A percentile compares a stretch with the other conserved stretches of the same genome.
These are phyloP conservation scores for Aureobasidium vineae DNA, from an alignment of 2,329 filamentous ascomycete genomes.

Conservation along the genomic window DNA sequence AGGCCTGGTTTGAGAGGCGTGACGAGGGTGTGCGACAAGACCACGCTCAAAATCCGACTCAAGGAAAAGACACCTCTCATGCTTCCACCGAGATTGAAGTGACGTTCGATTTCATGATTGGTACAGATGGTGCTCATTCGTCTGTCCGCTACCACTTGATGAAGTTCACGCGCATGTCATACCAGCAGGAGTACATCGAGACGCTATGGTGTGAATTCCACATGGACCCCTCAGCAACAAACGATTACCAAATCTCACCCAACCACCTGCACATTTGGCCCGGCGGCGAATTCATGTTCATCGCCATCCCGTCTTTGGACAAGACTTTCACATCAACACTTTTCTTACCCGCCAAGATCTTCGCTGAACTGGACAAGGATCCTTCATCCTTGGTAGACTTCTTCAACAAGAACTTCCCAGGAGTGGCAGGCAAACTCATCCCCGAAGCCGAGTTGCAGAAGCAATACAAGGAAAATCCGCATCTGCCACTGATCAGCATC, in stretches of 20 bases:
- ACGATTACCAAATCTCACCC: constrained; percentile 75
- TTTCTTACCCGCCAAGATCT: constrained; percentile 74
- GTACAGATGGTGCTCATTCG: constrained; percentile 93
- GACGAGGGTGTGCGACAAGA: constrained; percentile 33
- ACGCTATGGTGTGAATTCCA: constrained; percentile 97
- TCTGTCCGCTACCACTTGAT: constrained; percentile 89
- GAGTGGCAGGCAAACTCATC: constrained; percentile 70
- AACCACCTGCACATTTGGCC: constrained; percentile 99
- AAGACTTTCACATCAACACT: constrained; percentile 94
- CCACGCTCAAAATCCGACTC: constrained; percentile 30
- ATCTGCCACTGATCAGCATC: constrained; percentile 88
- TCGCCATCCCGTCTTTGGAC: constrained; percentile 86
- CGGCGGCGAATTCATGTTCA: constrained; percentile 93
- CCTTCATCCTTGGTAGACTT: constrained; percentile 63
- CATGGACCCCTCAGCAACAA: constrained; percentile 52
- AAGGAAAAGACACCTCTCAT: constrained; percentile 19
- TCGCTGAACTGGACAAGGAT: constrained; percentile 63
- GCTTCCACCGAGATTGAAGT: constrained; percentile 67
- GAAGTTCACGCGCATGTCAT: constrained; percentile 90
- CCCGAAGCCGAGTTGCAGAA: constrained; percentile 63
- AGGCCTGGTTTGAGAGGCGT: constrained; percentile 79
- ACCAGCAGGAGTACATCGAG: constrained; percentile 92
- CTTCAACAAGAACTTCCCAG: constrained; percentile 83
- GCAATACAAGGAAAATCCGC: constrained; percentile 79
- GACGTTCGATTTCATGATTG: constrained; percentile 87